phyloP scores from a whole-genome alignment of 768 basidiomycete genomes.

The Boletus tomentosulus region DNA sequence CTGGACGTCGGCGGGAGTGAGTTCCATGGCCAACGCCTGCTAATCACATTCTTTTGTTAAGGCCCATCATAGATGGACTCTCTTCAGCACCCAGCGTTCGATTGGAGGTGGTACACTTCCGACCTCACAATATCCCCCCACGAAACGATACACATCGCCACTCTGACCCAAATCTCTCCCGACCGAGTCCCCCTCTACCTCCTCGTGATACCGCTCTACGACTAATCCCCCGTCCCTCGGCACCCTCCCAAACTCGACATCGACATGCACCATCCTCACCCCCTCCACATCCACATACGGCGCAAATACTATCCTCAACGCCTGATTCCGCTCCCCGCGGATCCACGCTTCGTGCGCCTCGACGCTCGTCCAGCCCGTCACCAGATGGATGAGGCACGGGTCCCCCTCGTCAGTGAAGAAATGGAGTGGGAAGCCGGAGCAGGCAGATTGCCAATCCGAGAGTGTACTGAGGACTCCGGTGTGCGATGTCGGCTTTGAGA shows the following conservation, averaged over 20 bases:
- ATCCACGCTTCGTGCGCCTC: conserved; percentile 42
- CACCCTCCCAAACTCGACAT: conserved; percentile 35
- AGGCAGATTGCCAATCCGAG: conserved; percentile 35
- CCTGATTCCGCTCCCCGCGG: conserved; percentile 36
- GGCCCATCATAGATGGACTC: not conserved
- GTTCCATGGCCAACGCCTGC: no score
- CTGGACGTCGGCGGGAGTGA: no score
- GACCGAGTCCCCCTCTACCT: not conserved
- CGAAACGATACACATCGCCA: conserved; percentile 14
- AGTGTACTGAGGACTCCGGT: conserved; percentile 29
- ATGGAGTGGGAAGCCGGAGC: conserved; percentile 39
- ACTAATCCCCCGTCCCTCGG: conserved; percentile 11
- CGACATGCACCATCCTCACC: conserved; percentile 36
- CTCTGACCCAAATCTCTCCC: conserved; percentile 16
- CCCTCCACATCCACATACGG: conserved; percentile 28
- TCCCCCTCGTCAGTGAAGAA: conserved; percentile 31
- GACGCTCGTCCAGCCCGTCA: conserved; percentile 44
- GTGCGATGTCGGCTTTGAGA: conserved; percentile 27
- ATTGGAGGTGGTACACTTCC: not conserved
- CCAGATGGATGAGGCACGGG: conserved; percentile 31
- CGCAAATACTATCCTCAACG: conserved; percentile 29
- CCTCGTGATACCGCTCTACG: conserved; percentile 5
- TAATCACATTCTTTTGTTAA: no score
- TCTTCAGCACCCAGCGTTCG: conserved; percentile 12
- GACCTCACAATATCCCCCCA: not conserved